Evolutionary conservation across 192 early-diverging fungal species (phyloP).

Genomic region (Entomortierella beljakovae): DNA sequence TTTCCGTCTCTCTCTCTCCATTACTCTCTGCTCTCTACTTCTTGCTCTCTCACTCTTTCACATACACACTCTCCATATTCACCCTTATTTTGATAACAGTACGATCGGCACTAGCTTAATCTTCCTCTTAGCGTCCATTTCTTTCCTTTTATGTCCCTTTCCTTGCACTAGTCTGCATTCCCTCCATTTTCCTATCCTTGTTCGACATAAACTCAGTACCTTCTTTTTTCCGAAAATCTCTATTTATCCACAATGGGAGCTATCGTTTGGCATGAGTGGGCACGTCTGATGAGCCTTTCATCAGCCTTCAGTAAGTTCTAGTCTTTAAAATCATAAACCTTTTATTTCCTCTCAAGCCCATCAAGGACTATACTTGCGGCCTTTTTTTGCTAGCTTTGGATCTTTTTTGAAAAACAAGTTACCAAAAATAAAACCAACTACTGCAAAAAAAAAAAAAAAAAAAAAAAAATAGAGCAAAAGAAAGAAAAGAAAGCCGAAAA

Average conservation of each 20-base stretch:
- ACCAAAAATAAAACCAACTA: background rate
- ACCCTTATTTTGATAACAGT: background rate
- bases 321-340: background rate
- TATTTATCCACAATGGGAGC: conserved; percentile 24
- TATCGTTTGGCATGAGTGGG: conserved; percentile 53
- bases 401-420: no score
- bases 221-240: background rate
- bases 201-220: background rate
- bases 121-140: background rate
- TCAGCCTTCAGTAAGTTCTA: conserved; percentile 32
- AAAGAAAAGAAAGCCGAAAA: background rate
- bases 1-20: background rate
- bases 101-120: background rate
- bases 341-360: background rate
- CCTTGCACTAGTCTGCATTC: background rate
- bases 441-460: background rate
- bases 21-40: conserved; percentile 1
- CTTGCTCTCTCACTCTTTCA: background rate
- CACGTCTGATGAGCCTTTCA: conserved; percentile 40
- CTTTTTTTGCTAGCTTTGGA: no score
- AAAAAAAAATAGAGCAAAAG: conserved; percentile 11
- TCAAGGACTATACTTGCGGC: no score
- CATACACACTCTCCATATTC: background rate
- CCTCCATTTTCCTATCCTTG: background rate
- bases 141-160: background rate